phyloP scores from a whole-genome alignment of 2,329 filamentous ascomycete species.

The Stachybotrys chartarum region DNA sequence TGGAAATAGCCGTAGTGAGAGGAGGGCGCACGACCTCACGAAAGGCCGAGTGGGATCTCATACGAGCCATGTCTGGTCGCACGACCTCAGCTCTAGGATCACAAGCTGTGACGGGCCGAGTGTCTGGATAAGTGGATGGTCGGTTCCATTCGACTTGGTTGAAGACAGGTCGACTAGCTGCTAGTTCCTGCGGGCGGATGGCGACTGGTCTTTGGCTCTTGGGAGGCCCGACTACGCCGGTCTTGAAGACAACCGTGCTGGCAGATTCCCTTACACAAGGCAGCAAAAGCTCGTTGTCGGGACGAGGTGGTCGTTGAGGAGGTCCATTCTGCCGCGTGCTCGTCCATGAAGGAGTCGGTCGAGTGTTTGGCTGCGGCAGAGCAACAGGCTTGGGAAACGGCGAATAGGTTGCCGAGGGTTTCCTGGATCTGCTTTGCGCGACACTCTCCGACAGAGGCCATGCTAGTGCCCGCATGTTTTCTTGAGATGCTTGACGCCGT shows the following conservation, averaged over 20 bases:
- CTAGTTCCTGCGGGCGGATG: background rate
- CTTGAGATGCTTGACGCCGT: conserved; percentile 7
- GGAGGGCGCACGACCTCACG: background rate
- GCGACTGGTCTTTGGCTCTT: background rate
- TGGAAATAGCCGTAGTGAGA: conserved; percentile 11
- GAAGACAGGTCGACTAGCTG: background rate
- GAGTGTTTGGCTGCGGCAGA: conserved; percentile 23
- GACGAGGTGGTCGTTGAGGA: conserved; percentile 20
- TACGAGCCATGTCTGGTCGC: conserved; percentile 7
- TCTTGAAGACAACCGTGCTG: background rate
- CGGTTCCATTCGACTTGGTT: background rate
- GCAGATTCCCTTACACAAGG: conserved; percentile 10
- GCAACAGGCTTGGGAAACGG: conserved; percentile 31
- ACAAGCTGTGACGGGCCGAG: background rate
- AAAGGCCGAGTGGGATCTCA: background rate
- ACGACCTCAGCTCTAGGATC: conserved; percentile 10
- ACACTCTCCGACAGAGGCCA: conserved; percentile 18
- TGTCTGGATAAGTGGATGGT: background rate
- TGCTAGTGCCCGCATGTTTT: conserved; percentile 15
- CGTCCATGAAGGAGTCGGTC: conserved; percentile 19
- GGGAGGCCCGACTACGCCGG: background rate
- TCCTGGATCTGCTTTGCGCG: conserved; percentile 9
- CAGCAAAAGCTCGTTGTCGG: conserved; percentile 16
- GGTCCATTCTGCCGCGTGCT: conserved; percentile 12
- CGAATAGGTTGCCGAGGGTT: conserved; percentile 27